Evolutionary conservation across 2,329 filamentous ascomycete genomes (phyloP).

Genomic region (Colletotrichum eleusines): DNA sequence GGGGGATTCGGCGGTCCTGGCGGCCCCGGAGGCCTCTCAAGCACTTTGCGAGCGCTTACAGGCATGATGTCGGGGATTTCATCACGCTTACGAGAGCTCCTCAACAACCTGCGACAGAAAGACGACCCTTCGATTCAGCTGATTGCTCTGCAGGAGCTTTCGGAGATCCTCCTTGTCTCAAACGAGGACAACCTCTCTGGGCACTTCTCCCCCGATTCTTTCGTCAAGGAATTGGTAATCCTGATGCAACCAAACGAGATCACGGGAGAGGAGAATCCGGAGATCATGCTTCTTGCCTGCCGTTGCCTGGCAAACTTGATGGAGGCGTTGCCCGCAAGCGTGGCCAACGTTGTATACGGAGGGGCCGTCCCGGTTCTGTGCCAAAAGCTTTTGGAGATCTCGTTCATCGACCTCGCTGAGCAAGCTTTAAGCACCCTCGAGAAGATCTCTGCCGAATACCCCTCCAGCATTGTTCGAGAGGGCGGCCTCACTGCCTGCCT

Average conservation of each 20-base stretch:
- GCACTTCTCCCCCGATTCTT: conserved; percentile 93
- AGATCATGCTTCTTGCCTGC: conserved; percentile 97
- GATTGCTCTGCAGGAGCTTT: conserved; percentile 92
- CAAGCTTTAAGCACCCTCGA: conserved; percentile 96
- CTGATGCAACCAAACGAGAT: conserved; percentile 93
- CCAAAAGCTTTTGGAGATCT: conserved; percentile 94
- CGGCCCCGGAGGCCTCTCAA: conserved; percentile 76
- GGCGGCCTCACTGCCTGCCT: conserved; percentile 96
- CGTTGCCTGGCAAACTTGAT: conserved; percentile 96
- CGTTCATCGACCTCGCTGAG: conserved; percentile 97
- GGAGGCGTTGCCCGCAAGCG: conserved; percentile 93
- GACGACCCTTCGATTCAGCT: conserved; percentile 89
- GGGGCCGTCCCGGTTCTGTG: conserved; percentile 94
- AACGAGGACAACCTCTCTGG: conserved; percentile 97
- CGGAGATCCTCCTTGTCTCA: conserved; percentile 91
- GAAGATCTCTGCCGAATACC: conserved; percentile 97
- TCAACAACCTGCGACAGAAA: conserved; percentile 82
- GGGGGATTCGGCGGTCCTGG: conserved; percentile 76
- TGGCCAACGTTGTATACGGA: conserved; percentile 97
- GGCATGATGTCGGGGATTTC: conserved; percentile 93
- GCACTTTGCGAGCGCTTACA: conserved; percentile 85
- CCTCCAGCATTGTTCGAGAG: conserved; percentile 93
- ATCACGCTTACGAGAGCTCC: conserved; percentile 80
- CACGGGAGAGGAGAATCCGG: conserved; percentile 86
- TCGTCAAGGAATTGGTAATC: conserved; percentile 91